Evolutionary conservation across 1,284 basidiomycete species (phyloP).

Genomic region (Takashimella tepidaria): DNA sequence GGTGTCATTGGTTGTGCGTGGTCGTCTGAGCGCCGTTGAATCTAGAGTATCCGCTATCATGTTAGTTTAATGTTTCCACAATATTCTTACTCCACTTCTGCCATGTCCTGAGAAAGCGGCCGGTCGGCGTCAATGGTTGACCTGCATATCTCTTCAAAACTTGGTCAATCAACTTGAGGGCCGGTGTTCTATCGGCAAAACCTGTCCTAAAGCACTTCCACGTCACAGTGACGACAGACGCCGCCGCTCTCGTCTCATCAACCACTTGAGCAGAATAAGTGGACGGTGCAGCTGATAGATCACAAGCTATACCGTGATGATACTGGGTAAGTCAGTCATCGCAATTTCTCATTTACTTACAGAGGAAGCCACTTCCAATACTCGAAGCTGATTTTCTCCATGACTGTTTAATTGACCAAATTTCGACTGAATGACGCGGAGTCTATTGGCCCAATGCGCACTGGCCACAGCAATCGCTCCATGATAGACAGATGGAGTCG

Average conservation of each 20-base stretch:
- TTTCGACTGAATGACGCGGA: not conserved
- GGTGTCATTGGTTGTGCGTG: constrained; percentile 2
- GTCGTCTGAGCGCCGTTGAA: constrained; percentile 2
- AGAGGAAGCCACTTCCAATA: constrained; percentile 5
- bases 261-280: not conserved
- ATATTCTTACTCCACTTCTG: constrained; percentile 1
- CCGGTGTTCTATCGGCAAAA: not conserved
- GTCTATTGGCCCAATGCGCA: constrained; percentile 8
- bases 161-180: not conserved
- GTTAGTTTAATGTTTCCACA: not conserved
- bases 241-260: constrained; percentile 5
- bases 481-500: constrained; percentile 4
- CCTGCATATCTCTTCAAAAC: not conserved
- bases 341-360: not conserved
- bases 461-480: constrained; percentile 7
- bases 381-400: not conserved
- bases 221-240: constrained; percentile 2
- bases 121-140: not conserved
- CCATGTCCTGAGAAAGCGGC: constrained; percentile 8
- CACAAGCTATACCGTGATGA: constrained; percentile 6
- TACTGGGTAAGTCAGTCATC: constrained; percentile 7
- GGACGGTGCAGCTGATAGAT: not conserved
- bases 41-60: constrained; percentile 7
- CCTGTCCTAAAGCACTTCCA: constrained; percentile 4
- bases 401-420: not conserved